These are phyloP conservation scores for Diutina catenulata DNA, from an alignment of 1,139 yeast species.

Conservation along the genomic window DNA sequence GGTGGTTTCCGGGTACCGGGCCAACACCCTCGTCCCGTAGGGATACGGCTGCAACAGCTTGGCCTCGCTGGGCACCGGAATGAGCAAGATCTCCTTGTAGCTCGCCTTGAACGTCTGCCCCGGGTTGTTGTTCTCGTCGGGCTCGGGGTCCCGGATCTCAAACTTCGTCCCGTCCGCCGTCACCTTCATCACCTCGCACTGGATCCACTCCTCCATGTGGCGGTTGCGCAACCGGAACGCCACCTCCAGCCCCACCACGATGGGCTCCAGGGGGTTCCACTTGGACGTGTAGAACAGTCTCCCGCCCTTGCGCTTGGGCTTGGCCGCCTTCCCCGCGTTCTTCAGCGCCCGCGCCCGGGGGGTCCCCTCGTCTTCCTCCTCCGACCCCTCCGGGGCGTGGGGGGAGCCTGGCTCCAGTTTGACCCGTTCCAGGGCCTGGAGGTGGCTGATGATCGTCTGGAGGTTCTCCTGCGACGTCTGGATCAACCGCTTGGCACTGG, in stretches of 20 bases:
- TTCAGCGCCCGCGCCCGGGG: constrained; percentile 8
- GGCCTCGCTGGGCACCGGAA: constrained; percentile 41
- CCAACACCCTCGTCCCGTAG: constrained; percentile 72
- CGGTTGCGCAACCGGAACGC: constrained; percentile 70
- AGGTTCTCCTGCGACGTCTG: constrained; percentile 30
- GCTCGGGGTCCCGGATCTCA: constrained; percentile 94
- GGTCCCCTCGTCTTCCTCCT: constrained; percentile 6
- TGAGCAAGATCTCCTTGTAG: constrained; percentile 66
- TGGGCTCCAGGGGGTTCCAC: constrained; percentile 50
- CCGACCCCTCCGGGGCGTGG: too few species aligned
- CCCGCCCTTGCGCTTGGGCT: constrained; percentile 22
- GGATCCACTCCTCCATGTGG: constrained; percentile 87
- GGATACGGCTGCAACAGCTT: constrained; percentile 48
- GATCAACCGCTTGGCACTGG: constrained; percentile 39
- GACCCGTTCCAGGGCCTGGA: constrained; percentile 9
- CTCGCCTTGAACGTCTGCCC: constrained; percentile 81
- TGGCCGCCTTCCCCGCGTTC: constrained; percentile 7
- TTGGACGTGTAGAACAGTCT: constrained; percentile 30
- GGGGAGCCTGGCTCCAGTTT: too few species aligned
- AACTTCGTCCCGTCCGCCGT: constrained; percentile 65
- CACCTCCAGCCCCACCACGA: constrained; percentile 66
- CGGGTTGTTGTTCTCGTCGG: constrained; percentile 84
- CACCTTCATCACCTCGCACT: constrained; percentile 77
- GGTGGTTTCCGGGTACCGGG: constrained; percentile 95
- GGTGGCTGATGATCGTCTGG: constrained; percentile 18